Conservation (phyloP, 257 asterid species). For the Ehretia macrophylla region DNA sequence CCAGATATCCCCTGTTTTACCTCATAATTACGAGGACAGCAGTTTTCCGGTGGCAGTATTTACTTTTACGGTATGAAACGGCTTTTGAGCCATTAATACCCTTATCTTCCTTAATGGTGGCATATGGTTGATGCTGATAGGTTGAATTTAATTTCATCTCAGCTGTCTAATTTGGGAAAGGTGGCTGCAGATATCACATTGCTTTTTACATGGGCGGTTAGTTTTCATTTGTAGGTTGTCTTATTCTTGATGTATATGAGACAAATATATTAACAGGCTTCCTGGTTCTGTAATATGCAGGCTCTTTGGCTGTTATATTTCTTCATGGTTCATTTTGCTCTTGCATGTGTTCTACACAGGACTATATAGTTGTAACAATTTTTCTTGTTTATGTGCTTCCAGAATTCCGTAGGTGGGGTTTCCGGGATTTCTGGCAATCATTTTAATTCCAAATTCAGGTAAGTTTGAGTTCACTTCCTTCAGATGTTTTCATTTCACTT, state of each 20-base stretch:
- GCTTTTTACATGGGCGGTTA: slow-evolving; percentile 96
- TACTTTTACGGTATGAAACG: slow-evolving; percentile 61
- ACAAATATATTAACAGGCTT: not conserved
- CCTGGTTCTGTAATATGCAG: not conserved
- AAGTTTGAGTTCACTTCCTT: slow-evolving; percentile 15
- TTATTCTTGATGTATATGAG: not conserved
- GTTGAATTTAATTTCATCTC: slow-evolving; percentile 30
- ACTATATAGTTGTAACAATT: not conserved
- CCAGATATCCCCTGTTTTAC: slow-evolving; percentile 91
- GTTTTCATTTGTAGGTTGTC: slow-evolving; percentile 22
- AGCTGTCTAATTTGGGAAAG: slow-evolving; percentile 77
- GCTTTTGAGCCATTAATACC: slow-evolving; percentile 10
- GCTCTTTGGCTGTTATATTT: too few relatives aligned
- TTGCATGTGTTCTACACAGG: not conserved
- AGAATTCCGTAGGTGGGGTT: slow-evolving; percentile 96
- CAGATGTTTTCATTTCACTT: slow-evolving; percentile 2
- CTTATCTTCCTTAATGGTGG: slow-evolving; percentile 1
- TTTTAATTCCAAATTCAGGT: slow-evolving; percentile 75
- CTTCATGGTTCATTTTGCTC: not conserved
- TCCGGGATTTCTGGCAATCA: slow-evolving; percentile 88
- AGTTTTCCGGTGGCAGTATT: slow-evolving; percentile 85
- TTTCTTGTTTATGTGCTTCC: slow-evolving; percentile 20
- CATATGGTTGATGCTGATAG: slow-evolving; percentile 18
- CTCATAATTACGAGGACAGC: slow-evolving; percentile 95
- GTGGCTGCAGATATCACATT: slow-evolving; percentile 70